A percentile compares a stretch with the other conserved stretches of the same genome.
Evolutionary conservation across 2,329 filamentous ascomycete species (phyloP).

Genomic region (Penicillium sp.): DNA sequence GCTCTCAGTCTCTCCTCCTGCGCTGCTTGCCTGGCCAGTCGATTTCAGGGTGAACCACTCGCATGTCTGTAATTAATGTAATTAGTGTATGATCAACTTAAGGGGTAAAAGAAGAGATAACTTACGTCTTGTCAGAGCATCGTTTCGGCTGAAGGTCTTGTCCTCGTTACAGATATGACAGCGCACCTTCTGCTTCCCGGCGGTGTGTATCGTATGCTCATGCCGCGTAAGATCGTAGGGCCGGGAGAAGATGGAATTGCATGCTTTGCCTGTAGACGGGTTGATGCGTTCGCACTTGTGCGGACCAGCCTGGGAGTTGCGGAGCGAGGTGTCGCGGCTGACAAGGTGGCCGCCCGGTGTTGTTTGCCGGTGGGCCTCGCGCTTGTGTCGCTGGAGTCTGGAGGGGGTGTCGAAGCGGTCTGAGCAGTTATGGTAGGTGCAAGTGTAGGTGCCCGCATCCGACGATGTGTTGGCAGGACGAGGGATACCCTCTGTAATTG

Average conservation of each 20-base stretch:
- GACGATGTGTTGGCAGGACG: slow-evolving; percentile 59
- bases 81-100: slow-evolving; percentile 4
- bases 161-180: slow-evolving; percentile 90
- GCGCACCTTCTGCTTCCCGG: slow-evolving; percentile 83
- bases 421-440: slow-evolving; percentile 85
- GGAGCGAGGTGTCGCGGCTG: slow-evolving; percentile 40
- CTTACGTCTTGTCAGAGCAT: slow-evolving; percentile 61
- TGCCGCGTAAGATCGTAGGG: slow-evolving; percentile 95
- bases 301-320: slow-evolving; percentile 84
- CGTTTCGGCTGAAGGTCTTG: slow-evolving; percentile 91
- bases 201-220: slow-evolving; percentile 95
- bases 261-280: slow-evolving; percentile 86
- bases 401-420: slow-evolving; percentile 79
- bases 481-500: slow-evolving; percentile 29
- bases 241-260: slow-evolving; percentile 85
- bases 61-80: slow-evolving; percentile 51
- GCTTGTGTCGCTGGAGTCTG: slow-evolving; percentile 87
- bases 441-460: slow-evolving; percentile 85
- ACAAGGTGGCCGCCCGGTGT: slow-evolving; percentile 44
- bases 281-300: slow-evolving; percentile 91
- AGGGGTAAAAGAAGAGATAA: not conserved
- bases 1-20: slow-evolving; percentile 29
- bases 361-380: slow-evolving; percentile 79
- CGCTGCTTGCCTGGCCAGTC: slow-evolving; percentile 63
- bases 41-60: slow-evolving; percentile 83